Base-by-base conservation (phyloP, 139 green algal species). In the Yamagishiella unicocca region DNA sequence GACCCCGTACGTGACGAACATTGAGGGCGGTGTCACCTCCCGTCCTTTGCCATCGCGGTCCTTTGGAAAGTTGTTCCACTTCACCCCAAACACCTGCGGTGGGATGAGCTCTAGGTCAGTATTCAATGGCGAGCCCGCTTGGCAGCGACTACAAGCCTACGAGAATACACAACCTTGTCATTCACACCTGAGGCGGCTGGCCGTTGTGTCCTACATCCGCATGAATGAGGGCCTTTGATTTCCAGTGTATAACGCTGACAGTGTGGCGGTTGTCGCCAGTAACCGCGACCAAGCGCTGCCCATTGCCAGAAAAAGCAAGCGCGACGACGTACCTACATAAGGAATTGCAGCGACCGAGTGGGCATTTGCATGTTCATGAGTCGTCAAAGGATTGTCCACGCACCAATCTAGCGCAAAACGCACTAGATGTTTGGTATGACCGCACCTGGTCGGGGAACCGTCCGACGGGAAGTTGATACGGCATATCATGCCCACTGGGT, bases 191-290 rank as follows among this genome's bases (percentile, higher is more conserved):
- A 21, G 91, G 92, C 53, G 93, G 93, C 66, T 92, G 83, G 38
- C 93, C 92, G 67, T 91, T 94, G 88, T 93, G 89, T 35, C 93
- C 93, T 14, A 90, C 86, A 31, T 87, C 85, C 31, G 89, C 37
- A n/a, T 84, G 80, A 17, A 96, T 72, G 61, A 93, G 67, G 33
- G 85, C 84, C 78, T 90, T 94, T 55, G 35, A 84, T 35, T 84
- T 74, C 94, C 93, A 96, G 86, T 95, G 83, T 67, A 91, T 95
- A 5, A 97, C 62, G 55, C 83, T 81, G 27, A 95, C 88, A 10
- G 90, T 95, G 93, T 97, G 95, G 29, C 82, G 66, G 89, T 96
- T 96, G 86, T 97, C 95, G 21, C 88, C 92, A 5, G 89, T 92
- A 22, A 97, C 94, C 24, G 88, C 88, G 46, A 95, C 91, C 66